A percentile compares a stretch with the other conserved stretches of the same genome.
Evolutionary conservation across 441 rosid species (phyloP).

Genomic region (Bruguiera hainesii): DNA sequence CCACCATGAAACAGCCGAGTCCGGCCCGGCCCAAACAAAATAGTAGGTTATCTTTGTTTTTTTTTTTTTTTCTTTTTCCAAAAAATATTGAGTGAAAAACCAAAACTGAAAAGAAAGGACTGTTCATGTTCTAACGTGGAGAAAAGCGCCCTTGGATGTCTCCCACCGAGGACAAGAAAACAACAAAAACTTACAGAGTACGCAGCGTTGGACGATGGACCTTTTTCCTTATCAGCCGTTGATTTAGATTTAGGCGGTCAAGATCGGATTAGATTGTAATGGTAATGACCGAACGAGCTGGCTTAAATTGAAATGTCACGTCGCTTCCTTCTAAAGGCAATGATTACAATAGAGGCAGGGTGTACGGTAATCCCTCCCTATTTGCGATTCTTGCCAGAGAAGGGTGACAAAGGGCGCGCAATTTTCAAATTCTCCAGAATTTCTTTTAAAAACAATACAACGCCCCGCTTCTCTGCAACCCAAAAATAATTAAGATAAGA

Average conservation of each 20-base stretch:
- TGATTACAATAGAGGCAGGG: neutral
- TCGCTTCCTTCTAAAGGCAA: neutral
- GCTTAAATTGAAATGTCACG: neutral
- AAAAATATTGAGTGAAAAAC: too few relatives aligned
- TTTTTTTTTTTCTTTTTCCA: too few relatives aligned
- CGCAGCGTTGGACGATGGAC: conserved; percentile 13
- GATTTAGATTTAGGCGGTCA: neutral
- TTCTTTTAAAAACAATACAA: neutral
- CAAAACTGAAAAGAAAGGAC: too few relatives aligned
- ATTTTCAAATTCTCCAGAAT: conserved; percentile 22
- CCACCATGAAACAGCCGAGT: too few relatives aligned
- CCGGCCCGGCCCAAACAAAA: too few relatives aligned
- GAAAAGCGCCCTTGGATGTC: conserved; percentile 18
- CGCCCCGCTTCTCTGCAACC: conserved; percentile 3
- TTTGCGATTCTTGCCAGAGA: conserved; percentile 17
- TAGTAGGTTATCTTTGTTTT: too few relatives aligned
- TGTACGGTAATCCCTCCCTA: conserved; percentile 1
- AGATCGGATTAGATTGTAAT: neutral
- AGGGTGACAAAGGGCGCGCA: conserved; percentile 45
- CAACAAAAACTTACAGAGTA: conserved; percentile 18
- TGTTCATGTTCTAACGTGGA: neutral
- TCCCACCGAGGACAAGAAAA: neutral
- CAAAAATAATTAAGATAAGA: conserved; percentile 6
- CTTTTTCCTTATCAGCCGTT: neutral
- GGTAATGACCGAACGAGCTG: neutral